phyloP scores from a whole-genome alignment of 148 eudicot genomes.

The Spergularia bocconei region DNA sequence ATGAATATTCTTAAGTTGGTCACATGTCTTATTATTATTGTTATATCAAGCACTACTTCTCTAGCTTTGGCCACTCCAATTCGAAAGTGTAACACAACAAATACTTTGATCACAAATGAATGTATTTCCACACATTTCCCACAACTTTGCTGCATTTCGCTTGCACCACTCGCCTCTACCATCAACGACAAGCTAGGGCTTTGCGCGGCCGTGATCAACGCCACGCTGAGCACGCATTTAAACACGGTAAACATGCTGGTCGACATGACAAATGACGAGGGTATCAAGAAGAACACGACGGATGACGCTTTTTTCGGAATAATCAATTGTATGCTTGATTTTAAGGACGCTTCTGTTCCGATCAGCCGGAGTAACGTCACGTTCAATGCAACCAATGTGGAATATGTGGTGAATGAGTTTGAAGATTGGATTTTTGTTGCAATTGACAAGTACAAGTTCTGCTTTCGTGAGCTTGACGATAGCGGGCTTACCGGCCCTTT shows the following conservation, averaged over 20 bases:
- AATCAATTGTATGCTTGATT: constrained; percentile 8
- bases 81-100: too few relatives aligned
- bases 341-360: neutral
- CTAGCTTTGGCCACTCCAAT: too few relatives aligned
- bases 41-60: too few relatives aligned
- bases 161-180: neutral
- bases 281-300: neutral
- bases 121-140: constrained; percentile 2
- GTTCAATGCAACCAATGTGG: neutral
- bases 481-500: constrained; percentile 4
- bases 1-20: too few relatives aligned
- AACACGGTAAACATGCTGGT: neutral
- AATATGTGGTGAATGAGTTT: neutral
- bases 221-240: neutral
- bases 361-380: neutral
- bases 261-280: constrained; percentile 4
- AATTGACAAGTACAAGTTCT: constrained; percentile 2
- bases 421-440: constrained; percentile 4
- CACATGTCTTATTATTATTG: too few relatives aligned
- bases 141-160: constrained; percentile 6
- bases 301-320: neutral
- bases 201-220: constrained; percentile 5
- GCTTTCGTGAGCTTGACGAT: constrained; percentile 9
- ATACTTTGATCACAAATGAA: too few relatives aligned
- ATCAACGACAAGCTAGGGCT: neutral